Evolutionary conservation across 352 stramenopile species (phyloP), one percentile per base, ranked within the genome.

Genomic region (Thalassiosira oceanica): DNA sequence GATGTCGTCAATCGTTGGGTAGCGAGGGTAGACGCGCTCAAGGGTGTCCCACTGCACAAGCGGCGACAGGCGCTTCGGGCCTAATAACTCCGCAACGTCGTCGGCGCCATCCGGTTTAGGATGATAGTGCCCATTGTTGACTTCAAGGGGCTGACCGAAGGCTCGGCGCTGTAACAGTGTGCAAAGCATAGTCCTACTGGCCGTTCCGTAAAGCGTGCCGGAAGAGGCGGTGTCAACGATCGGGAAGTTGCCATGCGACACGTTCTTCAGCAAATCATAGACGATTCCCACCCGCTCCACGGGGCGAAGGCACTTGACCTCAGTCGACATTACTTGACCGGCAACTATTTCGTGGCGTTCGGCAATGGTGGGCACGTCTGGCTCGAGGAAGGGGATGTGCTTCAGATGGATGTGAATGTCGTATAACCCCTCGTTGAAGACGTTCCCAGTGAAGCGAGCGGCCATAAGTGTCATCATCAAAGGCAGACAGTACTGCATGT

Each of bases 371-470:
- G 93, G 94, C 7, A 95, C 91, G 49, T 98, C 93, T 15, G 95
- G 95, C 69, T 99, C 94, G 27, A 99, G 81, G 78, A 99, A 98
- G 21, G 94, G 94, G 65, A 98, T 89, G 54, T 95, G 80, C 64
- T 97, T 98, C 39, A 98, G 80, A 67, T 97, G 91, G 68, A 99
- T 99, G 72, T 99, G 95, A 60, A 98, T 97, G 78, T 99, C 96
- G 82, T 99, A 99, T 20, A 99, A 80, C 13, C 95, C 94, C 66
- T 98, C 94, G 78, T 98, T 99, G 80, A 99, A 98, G 20, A 94
- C 88, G 84, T 99, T 98, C 43, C 96, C 97, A 18, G 97, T 95
- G 83, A 95, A 98, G 8, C 95, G 84, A 16, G 96, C 95, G 2
- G 93, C 88, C 93, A 99, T 97, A 0, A 99, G 84, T 20, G 94